phyloP scores from a whole-genome alignment of 148 eudicot species.

The Diospyros lotus region DNA sequence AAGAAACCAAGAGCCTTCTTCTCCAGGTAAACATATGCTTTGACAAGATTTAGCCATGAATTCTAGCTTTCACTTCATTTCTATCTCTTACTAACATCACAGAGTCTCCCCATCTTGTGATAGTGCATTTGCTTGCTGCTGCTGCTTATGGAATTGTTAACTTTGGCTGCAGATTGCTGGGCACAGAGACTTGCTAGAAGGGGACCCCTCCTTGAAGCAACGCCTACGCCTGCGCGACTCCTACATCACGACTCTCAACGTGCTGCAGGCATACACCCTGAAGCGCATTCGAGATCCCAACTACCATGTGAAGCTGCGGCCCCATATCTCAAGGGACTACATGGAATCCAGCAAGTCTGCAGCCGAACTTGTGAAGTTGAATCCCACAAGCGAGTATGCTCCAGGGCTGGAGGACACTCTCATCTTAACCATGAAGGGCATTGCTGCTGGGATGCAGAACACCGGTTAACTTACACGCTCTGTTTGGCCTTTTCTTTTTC shows the following conservation, averaged over 20 bases:
- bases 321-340: slow-evolving; percentile 83
- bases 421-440: slow-evolving; percentile 99
- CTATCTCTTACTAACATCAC: too few species aligned
- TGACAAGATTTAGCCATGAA: not conserved
- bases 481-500: not conserved
- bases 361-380: slow-evolving; percentile 74
- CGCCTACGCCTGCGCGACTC: slow-evolving; percentile 77
- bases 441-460: slow-evolving; percentile 98
- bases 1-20: slow-evolving; percentile 65
- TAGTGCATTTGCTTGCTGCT: slow-evolving; percentile 4
- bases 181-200: slow-evolving; percentile 84
- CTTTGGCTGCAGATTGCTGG: slow-evolving; percentile 63
- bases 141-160: too few species aligned
- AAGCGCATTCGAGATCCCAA: slow-evolving; percentile 85
- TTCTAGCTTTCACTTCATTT: not conserved
- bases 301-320: slow-evolving; percentile 64
- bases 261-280: slow-evolving; percentile 77
- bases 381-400: slow-evolving; percentile 91
- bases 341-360: slow-evolving; percentile 62
- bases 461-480: slow-evolving; percentile 48
- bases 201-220: slow-evolving; percentile 88
- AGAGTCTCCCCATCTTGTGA: not conserved
- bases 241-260: slow-evolving; percentile 88
- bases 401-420: slow-evolving; percentile 98
- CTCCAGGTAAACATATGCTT: slow-evolving; percentile 53